Evolutionary conservation across 2,329 filamentous ascomycete species (phyloP).

Genomic region (Torrubiella hemipterigena): DNA sequence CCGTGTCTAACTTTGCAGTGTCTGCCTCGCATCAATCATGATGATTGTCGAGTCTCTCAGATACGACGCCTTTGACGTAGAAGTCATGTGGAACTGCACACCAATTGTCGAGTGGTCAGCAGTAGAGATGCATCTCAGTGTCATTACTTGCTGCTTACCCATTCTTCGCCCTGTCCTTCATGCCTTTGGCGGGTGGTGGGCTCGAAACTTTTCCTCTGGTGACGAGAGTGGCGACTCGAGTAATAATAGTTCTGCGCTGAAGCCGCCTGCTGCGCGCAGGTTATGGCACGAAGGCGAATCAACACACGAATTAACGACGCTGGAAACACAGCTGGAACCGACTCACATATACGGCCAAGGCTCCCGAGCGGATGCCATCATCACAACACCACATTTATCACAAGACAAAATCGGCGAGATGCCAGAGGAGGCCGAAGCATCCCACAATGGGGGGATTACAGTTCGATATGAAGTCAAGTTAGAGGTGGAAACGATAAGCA

Average conservation of each 20-base stretch:
- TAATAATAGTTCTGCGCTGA: not conserved
- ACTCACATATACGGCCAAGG: not conserved
- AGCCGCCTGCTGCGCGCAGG: too few relatives aligned
- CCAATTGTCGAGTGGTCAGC: constrained; percentile 4
- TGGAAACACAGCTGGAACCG: not conserved
- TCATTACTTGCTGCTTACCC: constrained; percentile 6
- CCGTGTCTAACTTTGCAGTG: constrained; percentile 1
- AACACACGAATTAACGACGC: not conserved
- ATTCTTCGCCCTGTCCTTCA: constrained; percentile 4
- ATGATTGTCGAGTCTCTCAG: constrained; percentile 5
- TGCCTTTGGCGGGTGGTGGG: constrained; percentile 5
- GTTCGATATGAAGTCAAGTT: not conserved
- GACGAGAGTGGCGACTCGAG: not conserved
- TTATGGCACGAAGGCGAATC: not conserved
- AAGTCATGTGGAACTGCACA: constrained; percentile 6
- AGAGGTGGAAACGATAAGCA: not conserved
- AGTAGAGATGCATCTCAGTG: constrained; percentile 5
- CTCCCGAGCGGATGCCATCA: not conserved
- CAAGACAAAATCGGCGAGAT: too few relatives aligned
- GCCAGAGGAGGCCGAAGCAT: not conserved
- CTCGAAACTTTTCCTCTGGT: constrained; percentile 3
- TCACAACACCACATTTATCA: not conserved
- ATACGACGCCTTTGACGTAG: constrained; percentile 5
- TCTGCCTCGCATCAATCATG: constrained; percentile 6
- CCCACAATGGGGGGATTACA: not conserved